Evolutionary conservation across 225 moss, liverwort and hornwort genomes (phyloP).

Genomic region (Lunularia cruciata): DNA sequence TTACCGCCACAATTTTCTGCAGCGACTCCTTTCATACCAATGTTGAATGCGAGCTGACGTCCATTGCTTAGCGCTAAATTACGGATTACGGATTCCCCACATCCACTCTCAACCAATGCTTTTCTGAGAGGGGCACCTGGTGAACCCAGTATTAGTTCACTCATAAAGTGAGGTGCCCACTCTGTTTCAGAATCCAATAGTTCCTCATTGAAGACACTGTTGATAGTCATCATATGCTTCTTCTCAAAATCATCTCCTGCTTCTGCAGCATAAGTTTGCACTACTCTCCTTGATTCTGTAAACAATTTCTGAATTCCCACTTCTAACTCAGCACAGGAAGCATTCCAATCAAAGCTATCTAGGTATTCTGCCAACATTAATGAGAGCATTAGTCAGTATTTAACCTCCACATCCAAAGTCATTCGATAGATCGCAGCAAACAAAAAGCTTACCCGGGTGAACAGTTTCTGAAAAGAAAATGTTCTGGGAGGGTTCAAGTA

Average conservation of each 20-base stretch:
- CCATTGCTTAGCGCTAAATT: too few relatives aligned
- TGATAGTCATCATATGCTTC: constrained; percentile 93
- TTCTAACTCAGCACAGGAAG: constrained; percentile 77
- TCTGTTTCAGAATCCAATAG: constrained; percentile 86
- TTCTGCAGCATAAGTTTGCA: constrained; percentile 80
- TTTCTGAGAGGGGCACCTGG: constrained; percentile 92
- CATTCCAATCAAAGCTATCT: constrained; percentile 73
- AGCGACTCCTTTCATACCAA: constrained; percentile 92
- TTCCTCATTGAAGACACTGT: constrained; percentile 83
- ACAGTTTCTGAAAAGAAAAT: too few relatives aligned
- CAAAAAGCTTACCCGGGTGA: too few relatives aligned
- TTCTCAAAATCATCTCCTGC: constrained; percentile 72
- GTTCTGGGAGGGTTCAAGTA: too few relatives aligned
- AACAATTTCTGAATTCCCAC: constrained; percentile 83
- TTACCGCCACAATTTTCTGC: constrained; percentile 70
- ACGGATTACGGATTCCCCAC: constrained; percentile 89
- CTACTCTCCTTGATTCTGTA: constrained; percentile 71
- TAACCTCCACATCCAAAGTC: too few relatives aligned
- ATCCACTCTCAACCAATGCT: constrained; percentile 84
- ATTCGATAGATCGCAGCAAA: too few relatives aligned
- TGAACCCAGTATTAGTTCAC: constrained; percentile 85
- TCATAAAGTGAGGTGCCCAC: constrained; percentile 88
- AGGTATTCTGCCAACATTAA: constrained; percentile 65
- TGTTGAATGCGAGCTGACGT: too few relatives aligned
- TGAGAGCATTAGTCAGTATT: not conserved